phyloP scores from a whole-genome alignment of 352 stramenopile genomes.

The Pythium biforme region DNA sequence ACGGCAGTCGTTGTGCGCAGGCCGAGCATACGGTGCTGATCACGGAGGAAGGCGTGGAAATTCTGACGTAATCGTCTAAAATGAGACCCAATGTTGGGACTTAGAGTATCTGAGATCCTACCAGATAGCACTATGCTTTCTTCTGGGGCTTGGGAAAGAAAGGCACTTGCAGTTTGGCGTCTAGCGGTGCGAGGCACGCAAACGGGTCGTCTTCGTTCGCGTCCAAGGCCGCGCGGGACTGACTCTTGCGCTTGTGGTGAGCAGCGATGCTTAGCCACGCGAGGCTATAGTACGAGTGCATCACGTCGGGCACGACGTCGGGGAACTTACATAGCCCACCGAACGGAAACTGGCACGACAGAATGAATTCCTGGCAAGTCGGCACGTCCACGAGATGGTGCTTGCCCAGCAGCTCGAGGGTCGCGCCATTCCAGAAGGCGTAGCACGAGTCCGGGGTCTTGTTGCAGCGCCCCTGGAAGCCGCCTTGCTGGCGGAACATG shows the following conservation, averaged over 20 bases:
- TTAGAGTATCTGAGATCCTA: no score
- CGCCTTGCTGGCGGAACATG: constrained; percentile 75
- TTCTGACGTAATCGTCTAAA: constrained; percentile 81
- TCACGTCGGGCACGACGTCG: constrained; percentile 79
- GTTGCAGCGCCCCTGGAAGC: constrained; percentile 91
- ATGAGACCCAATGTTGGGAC: neutral
- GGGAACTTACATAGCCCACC: constrained; percentile 88
- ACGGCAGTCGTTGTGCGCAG: constrained; percentile 93
- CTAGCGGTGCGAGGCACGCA: constrained; percentile 43
- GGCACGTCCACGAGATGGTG: constrained; percentile 76
- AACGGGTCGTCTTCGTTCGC: constrained; percentile 13
- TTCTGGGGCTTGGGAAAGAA: constrained; percentile 47
- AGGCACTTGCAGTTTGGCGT: constrained; percentile 80
- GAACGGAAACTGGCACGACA: constrained; percentile 80
- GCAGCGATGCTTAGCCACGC: constrained; percentile 87
- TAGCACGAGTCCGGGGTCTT: constrained; percentile 91
- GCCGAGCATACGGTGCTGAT: constrained; percentile 98
- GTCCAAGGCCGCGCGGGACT: constrained; percentile 11
- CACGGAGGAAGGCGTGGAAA: constrained; percentile 92
- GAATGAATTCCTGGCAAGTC: constrained; percentile 71
- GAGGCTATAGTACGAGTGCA: constrained; percentile 92
- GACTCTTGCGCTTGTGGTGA: constrained; percentile 17
- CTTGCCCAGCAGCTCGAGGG: constrained; percentile 74
- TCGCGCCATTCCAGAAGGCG: constrained; percentile 92
- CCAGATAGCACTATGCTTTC: constrained; percentile 4